A percentile compares a stretch with the other conserved stretches of the same genome.
These are phyloP conservation scores for Pseudogymnoascus sp. DNA, from an alignment of 2,329 filamentous ascomycete genomes.

Conservation along the genomic window DNA sequence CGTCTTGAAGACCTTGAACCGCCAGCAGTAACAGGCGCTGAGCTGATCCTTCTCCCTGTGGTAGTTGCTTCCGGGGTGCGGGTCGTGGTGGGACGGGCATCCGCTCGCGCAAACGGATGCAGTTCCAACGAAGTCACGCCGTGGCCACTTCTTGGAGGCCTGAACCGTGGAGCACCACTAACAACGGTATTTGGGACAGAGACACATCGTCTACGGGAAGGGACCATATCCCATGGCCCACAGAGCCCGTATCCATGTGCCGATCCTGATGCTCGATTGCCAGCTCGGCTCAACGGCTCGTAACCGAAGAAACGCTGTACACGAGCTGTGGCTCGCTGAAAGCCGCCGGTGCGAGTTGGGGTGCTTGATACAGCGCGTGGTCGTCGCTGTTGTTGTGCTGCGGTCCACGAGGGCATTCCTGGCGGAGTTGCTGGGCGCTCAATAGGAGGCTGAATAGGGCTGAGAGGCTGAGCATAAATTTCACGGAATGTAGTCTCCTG, in stretches of 20 bases:
- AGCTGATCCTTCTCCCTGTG: not conserved
- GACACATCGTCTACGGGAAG: not conserved
- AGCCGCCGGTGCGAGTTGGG: slow-evolving; percentile 8
- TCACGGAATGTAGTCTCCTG: slow-evolving; percentile 17
- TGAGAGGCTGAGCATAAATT: slow-evolving; percentile 27
- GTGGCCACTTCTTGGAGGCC: slow-evolving; percentile 27
- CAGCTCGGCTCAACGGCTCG: slow-evolving; percentile 13
- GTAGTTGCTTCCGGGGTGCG: not conserved
- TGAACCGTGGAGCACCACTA: slow-evolving; percentile 23
- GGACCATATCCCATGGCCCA: not conserved
- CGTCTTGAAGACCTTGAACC: not conserved
- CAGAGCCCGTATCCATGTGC: not conserved
- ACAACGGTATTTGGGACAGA: not conserved
- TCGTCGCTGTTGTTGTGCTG: slow-evolving; percentile 19
- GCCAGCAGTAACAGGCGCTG: not conserved
- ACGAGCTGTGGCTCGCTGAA: slow-evolving; percentile 12
- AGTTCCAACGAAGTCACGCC: slow-evolving; percentile 19
- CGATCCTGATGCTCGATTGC: slow-evolving; percentile 9
- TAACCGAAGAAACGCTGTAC: slow-evolving; percentile 9
- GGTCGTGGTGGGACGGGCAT: not conserved
- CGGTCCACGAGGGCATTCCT: slow-evolving; percentile 31
- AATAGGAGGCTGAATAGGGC: slow-evolving; percentile 24
- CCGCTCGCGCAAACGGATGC: slow-evolving; percentile 24
- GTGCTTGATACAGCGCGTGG: slow-evolving; percentile 6
- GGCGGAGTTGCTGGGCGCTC: slow-evolving; percentile 26